Evolutionary conservation across 2,329 filamentous ascomycete genomes (phyloP).

Genomic region (Blastomyces gilchristii): DNA sequence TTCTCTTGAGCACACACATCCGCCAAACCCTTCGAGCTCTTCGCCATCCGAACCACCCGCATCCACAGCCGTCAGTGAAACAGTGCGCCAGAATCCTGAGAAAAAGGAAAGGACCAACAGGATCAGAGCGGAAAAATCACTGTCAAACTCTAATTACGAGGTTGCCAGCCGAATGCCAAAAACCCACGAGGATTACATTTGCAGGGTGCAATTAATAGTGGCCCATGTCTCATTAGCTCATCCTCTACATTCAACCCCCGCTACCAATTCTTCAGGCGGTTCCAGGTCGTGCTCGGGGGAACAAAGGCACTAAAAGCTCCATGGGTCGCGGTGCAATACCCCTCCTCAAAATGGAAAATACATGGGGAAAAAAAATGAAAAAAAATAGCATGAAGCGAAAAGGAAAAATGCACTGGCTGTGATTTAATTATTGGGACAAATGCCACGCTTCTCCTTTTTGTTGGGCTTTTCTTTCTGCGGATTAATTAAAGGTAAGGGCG

Average conservation of each 20-base stretch:
- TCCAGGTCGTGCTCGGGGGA: too few relatives aligned
- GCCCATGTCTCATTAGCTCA: background rate
- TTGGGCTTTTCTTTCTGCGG: background rate
- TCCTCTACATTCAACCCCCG: background rate
- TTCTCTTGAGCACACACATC: background rate
- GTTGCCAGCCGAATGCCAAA: background rate
- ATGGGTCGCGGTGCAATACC: background rate
- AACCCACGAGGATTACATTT: background rate
- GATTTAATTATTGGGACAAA: background rate
- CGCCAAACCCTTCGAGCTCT: background rate
- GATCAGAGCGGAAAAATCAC: background rate
- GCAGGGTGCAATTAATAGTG: background rate
- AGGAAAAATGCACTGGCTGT: background rate
- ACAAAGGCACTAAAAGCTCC: background rate
- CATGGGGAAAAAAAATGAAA: too few relatives aligned
- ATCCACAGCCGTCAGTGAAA: background rate
- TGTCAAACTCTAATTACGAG: background rate
- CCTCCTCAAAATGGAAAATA: too few relatives aligned
- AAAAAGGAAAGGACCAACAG: background rate
- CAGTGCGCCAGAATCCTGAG: background rate
- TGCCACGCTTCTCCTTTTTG: background rate
- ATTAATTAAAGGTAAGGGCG: background rate
- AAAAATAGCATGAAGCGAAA: background rate
- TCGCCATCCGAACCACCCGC: background rate
- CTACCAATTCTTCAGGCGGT: background rate